Conservation (phyloP, 2,329 filamentous ascomycete genomes). For the Exserohilum rostratum region DNA sequence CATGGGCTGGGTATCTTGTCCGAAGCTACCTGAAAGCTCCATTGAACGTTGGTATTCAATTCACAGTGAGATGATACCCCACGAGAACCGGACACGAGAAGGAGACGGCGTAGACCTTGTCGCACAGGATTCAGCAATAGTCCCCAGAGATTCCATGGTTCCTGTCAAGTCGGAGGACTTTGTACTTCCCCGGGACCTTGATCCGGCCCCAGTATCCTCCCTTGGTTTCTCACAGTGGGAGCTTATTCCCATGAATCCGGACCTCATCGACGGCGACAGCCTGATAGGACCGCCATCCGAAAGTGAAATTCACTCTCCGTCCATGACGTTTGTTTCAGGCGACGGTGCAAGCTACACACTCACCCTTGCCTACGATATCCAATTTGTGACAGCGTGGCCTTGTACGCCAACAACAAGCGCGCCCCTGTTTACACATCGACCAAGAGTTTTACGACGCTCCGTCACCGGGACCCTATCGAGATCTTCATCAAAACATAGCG, state of each 20-base stretch:
- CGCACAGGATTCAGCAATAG: slow-evolving; percentile 43
- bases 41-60: slow-evolving; percentile 59
- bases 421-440: slow-evolving; percentile 21
- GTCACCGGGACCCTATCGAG: slow-evolving; percentile 33
- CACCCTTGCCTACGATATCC: slow-evolving; percentile 57
- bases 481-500: slow-evolving; percentile 42
- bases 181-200: slow-evolving; percentile 44
- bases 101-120: slow-evolving; percentile 35
- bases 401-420: slow-evolving; percentile 54
- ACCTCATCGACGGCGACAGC: slow-evolving; percentile 32
- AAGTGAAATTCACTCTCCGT: slow-evolving; percentile 34
- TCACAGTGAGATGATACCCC: slow-evolving; percentile 40
- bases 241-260: slow-evolving; percentile 30
- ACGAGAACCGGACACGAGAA: slow-evolving; percentile 50
- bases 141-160: slow-evolving; percentile 29
- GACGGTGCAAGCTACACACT: slow-evolving; percentile 25
- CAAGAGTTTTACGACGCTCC: slow-evolving; percentile 33
- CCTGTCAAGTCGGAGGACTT: slow-evolving; percentile 46
- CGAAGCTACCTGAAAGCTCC: slow-evolving; percentile 49
- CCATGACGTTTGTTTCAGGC: slow-evolving; percentile 44
- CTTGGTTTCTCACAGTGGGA: slow-evolving; percentile 38
- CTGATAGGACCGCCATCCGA: slow-evolving; percentile 19
- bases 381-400: slow-evolving; percentile 61
- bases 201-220: slow-evolving; percentile 18
- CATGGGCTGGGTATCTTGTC: slow-evolving; percentile 61